phyloP scores from a whole-genome alignment of 345 rosid species.

The Salix koriyanagi region DNA sequence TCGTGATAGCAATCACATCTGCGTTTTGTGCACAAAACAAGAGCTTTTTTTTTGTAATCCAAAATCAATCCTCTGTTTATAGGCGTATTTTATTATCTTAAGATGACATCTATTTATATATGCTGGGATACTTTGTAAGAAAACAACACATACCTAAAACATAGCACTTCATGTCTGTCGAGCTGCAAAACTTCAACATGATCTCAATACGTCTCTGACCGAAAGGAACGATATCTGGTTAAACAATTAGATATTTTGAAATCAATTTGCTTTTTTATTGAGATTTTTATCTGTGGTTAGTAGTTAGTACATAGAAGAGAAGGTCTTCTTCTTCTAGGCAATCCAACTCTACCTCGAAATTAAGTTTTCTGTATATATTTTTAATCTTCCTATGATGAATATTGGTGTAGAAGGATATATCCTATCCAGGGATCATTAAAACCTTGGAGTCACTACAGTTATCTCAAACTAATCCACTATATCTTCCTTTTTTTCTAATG shows the following conservation, averaged over 20 bases:
- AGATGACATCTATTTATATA: no score
- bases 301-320: neutral
- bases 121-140: neutral
- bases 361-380: neutral
- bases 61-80: neutral
- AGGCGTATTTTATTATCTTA: neutral
- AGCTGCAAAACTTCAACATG: neutral
- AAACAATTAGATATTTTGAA: neutral
- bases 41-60: neutral
- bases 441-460: neutral
- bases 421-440: neutral
- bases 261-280: no score
- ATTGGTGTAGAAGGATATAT: neutral
- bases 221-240: neutral
- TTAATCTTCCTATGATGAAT: neutral
- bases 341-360: neutral
- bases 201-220: neutral
- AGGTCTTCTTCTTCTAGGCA: neutral
- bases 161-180: neutral
- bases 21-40: neutral
- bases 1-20: neutral
- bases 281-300: neutral
- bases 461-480: neutral
- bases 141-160: neutral
- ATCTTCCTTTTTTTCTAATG: no score